Percentiles rank a stretch among this genome's conserved stretches.
Evolutionary conservation across 2,329 filamentous ascomycete genomes (phyloP).

Genomic region (Lasiodiplodia citricola): DNA sequence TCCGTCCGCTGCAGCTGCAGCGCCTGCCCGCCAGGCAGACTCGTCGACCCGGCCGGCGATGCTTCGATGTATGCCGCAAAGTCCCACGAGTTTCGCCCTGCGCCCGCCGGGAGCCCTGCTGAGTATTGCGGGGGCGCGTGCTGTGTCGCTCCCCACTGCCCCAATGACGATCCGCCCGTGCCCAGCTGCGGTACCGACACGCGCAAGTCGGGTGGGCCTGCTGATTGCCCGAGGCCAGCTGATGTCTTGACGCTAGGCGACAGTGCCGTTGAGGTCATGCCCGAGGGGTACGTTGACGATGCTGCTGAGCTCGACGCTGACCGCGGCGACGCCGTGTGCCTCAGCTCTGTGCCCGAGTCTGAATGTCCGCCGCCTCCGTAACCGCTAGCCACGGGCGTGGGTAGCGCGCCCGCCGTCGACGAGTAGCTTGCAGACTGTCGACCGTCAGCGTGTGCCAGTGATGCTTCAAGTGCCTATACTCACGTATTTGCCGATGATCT

Average conservation of each 20-base stretch:
- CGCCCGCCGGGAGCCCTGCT: conserved; percentile 36
- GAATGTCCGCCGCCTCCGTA: conserved; percentile 50
- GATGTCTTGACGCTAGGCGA: conserved; percentile 51
- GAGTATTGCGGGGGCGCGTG: conserved; percentile 29
- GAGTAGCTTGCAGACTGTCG: conserved; percentile 70
- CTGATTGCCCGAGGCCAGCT: conserved; percentile 44
- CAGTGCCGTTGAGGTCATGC: conserved; percentile 49
- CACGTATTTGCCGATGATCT: conserved; percentile 97
- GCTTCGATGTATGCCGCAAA: conserved; percentile 40
- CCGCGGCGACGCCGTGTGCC: conserved; percentile 55
- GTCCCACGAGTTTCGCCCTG: conserved; percentile 41
- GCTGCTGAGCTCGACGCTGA: conserved; percentile 53
- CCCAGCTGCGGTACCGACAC: conserved; percentile 42
- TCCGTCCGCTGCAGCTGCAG: conserved; percentile 32
- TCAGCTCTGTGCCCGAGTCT: conserved; percentile 49
- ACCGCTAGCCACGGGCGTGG: conserved; percentile 39
- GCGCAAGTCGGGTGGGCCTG: conserved; percentile 35
- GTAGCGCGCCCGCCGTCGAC: conserved; percentile 62
- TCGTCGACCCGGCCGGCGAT: conserved; percentile 35
- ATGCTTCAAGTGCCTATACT: conserved; percentile 41
- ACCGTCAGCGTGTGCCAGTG: conserved; percentile 37
- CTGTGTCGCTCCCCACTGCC: conserved; percentile 31
- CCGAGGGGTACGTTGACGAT: conserved; percentile 50
- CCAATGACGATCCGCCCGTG: conserved; percentile 42
- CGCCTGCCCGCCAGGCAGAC: conserved; percentile 29